Base-by-base conservation (phyloP, 176 grass and related monocot species). In the Microstegium vimineum region DNA sequence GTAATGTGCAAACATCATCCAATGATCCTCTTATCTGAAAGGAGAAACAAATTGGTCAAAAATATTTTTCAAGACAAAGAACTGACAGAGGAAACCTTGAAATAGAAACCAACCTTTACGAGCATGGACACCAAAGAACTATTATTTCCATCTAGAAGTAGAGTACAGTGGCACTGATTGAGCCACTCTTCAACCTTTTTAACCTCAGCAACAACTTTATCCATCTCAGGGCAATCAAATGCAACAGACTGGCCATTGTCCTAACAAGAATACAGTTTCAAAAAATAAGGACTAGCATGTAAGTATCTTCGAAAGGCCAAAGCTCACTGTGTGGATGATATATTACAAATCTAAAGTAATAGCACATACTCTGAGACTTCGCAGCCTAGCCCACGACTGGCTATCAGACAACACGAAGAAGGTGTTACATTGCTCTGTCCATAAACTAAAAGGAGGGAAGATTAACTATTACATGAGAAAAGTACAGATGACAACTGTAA, bases 141-240 rank as follows among this genome's bases (percentile, higher is more conserved):
- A 72, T 79, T 57, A 74, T 30, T 78, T 70, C 76, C 74, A 86
- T 90, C 62, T 47, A 84, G 62, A 64, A 88, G 73, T 37, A 97
- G 68, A 76, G 79, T 62, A 71, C 26, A 56, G 65, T 74, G 59
- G 72, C 94, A 94, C 45, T 77, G 62, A 46, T 72, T 75, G 62
- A 92, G 74, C 94, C 94, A 97, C 42, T 85, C 88, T 76, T 97
- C 92, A 37, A 94, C 84, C 80, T 92, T 94, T 86, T 87, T 83
- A 80, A 92, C 88, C 86, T 94, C 92, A 75, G 75, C 33, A 70
- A 85, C 65, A 76, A 97, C 81, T 73, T 87, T 94, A 80, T 94
- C 81, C 86, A 92, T 89, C 79, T 94, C 92, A 78, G 65, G 57
- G 70, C 92, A 97, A 82, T 82, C 76, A 85, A 97, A 90, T 68